Evolutionary conservation across 306 rosid species (phyloP).

Genomic region (Castanopsis chinensis): DNA sequence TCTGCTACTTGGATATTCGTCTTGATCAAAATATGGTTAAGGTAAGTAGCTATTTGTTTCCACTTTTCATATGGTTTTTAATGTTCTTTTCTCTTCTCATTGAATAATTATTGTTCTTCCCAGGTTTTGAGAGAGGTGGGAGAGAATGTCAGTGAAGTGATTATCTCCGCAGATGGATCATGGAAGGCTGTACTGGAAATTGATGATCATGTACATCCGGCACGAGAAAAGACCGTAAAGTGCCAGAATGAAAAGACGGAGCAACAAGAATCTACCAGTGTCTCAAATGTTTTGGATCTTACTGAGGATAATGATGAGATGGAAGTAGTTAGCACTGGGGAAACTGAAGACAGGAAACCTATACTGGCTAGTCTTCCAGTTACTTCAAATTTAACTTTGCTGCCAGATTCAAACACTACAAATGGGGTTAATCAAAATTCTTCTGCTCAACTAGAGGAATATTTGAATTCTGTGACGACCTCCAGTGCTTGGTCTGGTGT

Average conservation of each 20-base stretch:
- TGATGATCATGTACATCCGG: conserved; percentile 38
- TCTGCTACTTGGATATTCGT: conserved; percentile 71
- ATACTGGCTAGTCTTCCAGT: conserved; percentile 19
- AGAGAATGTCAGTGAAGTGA: conserved; percentile 61
- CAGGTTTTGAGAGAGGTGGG: conserved; percentile 82
- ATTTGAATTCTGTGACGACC: neutral
- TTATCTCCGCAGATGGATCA: conserved; percentile 75
- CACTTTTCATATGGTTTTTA: conserved; percentile 18
- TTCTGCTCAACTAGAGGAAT: conserved; percentile 38
- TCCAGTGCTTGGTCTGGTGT: conserved; percentile 36
- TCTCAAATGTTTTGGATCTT: conserved; percentile 55
- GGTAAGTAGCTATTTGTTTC: conserved; percentile 55
- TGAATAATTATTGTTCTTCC: neutral
- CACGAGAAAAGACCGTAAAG: conserved; percentile 25
- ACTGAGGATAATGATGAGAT: conserved; percentile 55
- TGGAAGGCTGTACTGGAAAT: conserved; percentile 67
- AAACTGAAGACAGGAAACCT: conserved; percentile 62
- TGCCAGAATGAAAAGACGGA: conserved; percentile 39
- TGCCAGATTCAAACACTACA: conserved; percentile 14
- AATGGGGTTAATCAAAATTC: conserved; percentile 33
- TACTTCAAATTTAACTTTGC: conserved; percentile 22
- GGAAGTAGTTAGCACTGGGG: conserved; percentile 37
- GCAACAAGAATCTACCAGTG: conserved; percentile 35
- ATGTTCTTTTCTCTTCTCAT: conserved; percentile 17
- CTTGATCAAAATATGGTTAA: conserved; percentile 78